Conservation (phyloP, 2,329 filamentous ascomycete genomes). For the Nigrograna mackinnonii region DNA sequence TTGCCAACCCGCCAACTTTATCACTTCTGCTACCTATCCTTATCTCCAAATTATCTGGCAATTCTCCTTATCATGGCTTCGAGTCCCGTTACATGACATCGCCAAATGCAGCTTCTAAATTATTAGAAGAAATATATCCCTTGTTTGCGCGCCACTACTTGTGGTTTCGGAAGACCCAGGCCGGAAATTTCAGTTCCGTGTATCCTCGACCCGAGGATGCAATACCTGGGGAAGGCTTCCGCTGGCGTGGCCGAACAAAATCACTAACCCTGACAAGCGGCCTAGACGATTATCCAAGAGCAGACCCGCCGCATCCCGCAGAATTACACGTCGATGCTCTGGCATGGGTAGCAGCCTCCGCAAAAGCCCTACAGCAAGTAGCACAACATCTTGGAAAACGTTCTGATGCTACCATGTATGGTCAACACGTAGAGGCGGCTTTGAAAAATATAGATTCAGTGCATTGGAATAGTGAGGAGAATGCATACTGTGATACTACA, state of each 20-base stretch:
- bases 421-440: conserved; percentile 71
- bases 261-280: conserved; percentile 86
- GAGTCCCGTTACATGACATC: conserved; percentile 60
- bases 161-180: conserved; percentile 92
- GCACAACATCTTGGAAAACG: conserved; percentile 70
- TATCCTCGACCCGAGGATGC: conserved; percentile 21
- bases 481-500: conserved; percentile 88
- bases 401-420: conserved; percentile 74
- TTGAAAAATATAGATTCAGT: conserved; percentile 82
- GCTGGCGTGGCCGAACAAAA: conserved; percentile 86
- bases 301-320: conserved; percentile 86
- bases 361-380: conserved; percentile 75
- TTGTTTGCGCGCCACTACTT: conserved; percentile 83
- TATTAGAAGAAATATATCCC: conserved; percentile 79
- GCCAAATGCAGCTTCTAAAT: conserved; percentile 66
- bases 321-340: conserved; percentile 93
- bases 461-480: conserved; percentile 82
- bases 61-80: conserved; percentile 58
- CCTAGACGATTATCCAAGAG: conserved; percentile 89
- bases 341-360: conserved; percentile 95
- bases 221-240: conserved; percentile 74
- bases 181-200: conserved; percentile 62
- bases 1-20: conserved; percentile 92
- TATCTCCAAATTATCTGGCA: conserved; percentile 57
- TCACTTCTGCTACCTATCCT: conserved; percentile 85